Base-by-base conservation (phyloP, 306 rosid genomes). In the Sesbania bispinosa region DNA sequence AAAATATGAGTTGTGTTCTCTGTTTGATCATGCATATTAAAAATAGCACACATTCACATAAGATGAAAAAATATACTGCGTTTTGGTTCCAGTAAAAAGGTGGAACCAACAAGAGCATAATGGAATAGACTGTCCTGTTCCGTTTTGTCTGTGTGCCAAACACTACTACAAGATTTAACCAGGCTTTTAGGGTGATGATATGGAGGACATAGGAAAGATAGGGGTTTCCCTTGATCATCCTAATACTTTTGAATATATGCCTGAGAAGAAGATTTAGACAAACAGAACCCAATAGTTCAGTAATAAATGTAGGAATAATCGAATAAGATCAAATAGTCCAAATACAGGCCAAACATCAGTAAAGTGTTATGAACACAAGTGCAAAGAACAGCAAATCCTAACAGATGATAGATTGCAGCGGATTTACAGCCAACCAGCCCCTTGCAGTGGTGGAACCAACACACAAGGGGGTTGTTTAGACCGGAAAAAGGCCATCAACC, bases 181-280 rank as follows among this genome's bases (percentile, higher is more conserved):
- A 46, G 70, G 48, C 57, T 15, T 65, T 51, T 51, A 24, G 62
- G 63, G 61, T 7, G 67, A 59, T 53, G 48, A 41, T 21, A 39
- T 52, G 42, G 14, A 47, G 46, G 73, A 47, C 20, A 15, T 30
- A 9, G 73, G 45, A 19, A 18, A 10, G 6, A 52, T n/a, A 13
- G 6, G 62, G 41, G 35, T 21, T 48, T 68, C 61, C 30, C 61
- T 18, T 48, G 3, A 18, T 48, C 60, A 48, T 36, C 26, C 2
- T 6, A 58, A 58, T 42, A 32, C 48, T 35, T 19, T 24, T 13
- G 46, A 72, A 20, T 32, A 59, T 43, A 58, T 33, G 18, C 41
- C 62, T 14, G 13, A 23, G 23, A 63, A 42, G 43, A 5, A 62
- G 18, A 39, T 21, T 13, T 62, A 62, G 47, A 21, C 36, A 39